Evolutionary conservation across 2,329 filamentous ascomycete species (phyloP).

Genomic region (Pseudocercospora crystallina): DNA sequence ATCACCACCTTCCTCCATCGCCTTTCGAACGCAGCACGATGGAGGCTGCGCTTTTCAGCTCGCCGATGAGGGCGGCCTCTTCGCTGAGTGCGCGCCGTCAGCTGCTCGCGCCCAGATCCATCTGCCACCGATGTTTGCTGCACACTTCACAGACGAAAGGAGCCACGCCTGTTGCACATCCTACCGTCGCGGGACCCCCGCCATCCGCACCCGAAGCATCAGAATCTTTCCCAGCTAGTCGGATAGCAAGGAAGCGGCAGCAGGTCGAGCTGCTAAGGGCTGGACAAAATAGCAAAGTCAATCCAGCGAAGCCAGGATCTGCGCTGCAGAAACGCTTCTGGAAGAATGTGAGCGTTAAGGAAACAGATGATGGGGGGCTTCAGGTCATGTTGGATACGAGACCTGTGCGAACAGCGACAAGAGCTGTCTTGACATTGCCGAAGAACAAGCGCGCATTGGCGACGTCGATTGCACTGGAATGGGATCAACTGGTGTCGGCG

Average conservation of each 20-base stretch:
- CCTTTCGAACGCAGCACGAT: slow-evolving; percentile 11
- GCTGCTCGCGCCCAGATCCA: slow-evolving; percentile 7
- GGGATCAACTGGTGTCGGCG: slow-evolving; percentile 79
- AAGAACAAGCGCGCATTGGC: slow-evolving; percentile 76
- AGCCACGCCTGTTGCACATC: slow-evolving; percentile 57
- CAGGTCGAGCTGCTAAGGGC: slow-evolving; percentile 52
- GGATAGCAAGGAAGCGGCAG: slow-evolving; percentile 49
- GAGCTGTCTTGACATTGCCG: slow-evolving; percentile 71
- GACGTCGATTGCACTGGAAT: slow-evolving; percentile 83
- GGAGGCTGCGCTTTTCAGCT: slow-evolving; percentile 20
- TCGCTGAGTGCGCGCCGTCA: slow-evolving; percentile 33
- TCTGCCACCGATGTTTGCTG: slow-evolving; percentile 41
- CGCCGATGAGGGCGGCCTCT: slow-evolving; percentile 30
- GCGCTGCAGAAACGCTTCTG: slow-evolving; percentile 76
- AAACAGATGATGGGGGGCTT: slow-evolving; percentile 60
- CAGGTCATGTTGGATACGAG: slow-evolving; percentile 75
- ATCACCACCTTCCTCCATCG: neutral
- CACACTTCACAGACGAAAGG: slow-evolving; percentile 44
- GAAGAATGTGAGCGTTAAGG: slow-evolving; percentile 74
- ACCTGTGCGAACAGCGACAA: slow-evolving; percentile 74
- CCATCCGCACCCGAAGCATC: slow-evolving; percentile 56
- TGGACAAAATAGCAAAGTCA: slow-evolving; percentile 44
- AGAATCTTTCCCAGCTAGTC: slow-evolving; percentile 48
- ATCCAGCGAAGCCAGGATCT: slow-evolving; percentile 47
- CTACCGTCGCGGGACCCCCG: slow-evolving; percentile 60